Evolutionary conservation across 2,329 filamentous ascomycete species (phyloP), one percentile per base, ranked within the genome.

Genomic region (Pyricularia sp.): DNA sequence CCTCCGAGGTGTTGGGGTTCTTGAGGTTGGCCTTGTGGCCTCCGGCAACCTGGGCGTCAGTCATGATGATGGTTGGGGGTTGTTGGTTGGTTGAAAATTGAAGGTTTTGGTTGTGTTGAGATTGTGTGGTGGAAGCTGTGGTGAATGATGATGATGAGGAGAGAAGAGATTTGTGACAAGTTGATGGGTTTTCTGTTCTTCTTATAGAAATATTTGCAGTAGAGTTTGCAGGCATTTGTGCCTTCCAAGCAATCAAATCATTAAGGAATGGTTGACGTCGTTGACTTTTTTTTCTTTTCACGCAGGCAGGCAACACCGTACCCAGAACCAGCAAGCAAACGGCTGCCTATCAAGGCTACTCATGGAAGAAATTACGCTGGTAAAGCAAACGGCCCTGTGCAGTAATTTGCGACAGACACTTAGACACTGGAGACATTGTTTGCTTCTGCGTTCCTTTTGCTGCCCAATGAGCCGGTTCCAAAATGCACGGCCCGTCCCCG

Each of bases 1-100:
- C 83, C 67, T 85, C 74, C 0, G 84, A 86, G 68, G 80, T 82
- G 76, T 86, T 85, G 72, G 85, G 83, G 79, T 86, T 87, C 76
- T 82, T 83, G 70, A 87, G 73, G 75, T 81, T 85, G 69, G 85
- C 85, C 81, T 88, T 88, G 81, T 88, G 85, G 76, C 85, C 85
- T 70, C 83, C 84, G 72, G 83, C 81, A 71, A 86, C 74, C 71
- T 86, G 83, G 77, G 81, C 80, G 72, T 83, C 79, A 71, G 82
- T 76, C 82, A 84, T 85, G 59, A 72, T 81, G 76, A 70, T 71
- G 69, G 28, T 69, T 33, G 17, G 36, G 42, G 36, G 65, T 12
- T 36, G 26, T 17, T 50, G 20, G 65, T 61, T 65, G 7, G 33
- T 58, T 36, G 26, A 65, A 65, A 17, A 65, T 66, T n/a, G 36